Base-by-base conservation (phyloP, 257 asterid species). In the Eustoma russellianum region DNA sequence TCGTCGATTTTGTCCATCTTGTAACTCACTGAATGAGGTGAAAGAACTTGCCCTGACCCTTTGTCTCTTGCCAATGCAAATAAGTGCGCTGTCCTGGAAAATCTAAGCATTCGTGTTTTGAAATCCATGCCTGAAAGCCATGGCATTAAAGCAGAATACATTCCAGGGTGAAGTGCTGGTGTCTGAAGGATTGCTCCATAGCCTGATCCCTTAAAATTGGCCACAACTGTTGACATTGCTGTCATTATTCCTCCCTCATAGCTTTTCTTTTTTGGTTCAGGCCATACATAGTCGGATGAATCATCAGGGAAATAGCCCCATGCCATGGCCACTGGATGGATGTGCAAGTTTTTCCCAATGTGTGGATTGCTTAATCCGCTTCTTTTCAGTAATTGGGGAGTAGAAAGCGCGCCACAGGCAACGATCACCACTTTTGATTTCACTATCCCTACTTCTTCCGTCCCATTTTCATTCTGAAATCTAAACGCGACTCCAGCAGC, bases 261-360 rank as follows among this genome's bases (percentile, higher is more conserved):
- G 74, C 94, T 82, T 54, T 11, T 74, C 72, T 80, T 78, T 53
- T 40, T 74, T 0, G 74, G 19, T 13, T 51, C 72, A 0, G 97
- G 97, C 96, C 96, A 86, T 18, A 59, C 10, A 7, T 64, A 53
- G 43, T 38, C 12, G 12, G 52, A 41, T 5, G 14, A 14, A 28
- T 52, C 18, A 14, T 82, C 85, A 0, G 97, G 97, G 16, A 86
- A 83, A 40, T 61, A 68, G 2, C 97, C 97, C 97, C 96, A 86
- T 0, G 68, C 93, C 76, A 86, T 38, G 4, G 73, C 77, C 7
- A 81, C 97, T 0, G 97, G 94, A 50, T 90, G 97, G 56, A 90
- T 66, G 50, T 83, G 98, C 11, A 90, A 44, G 58, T 90, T 58
- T 46, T 28, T 77, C 0, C 98, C 98, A 3, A 86, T 83, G 56